Evolutionary conservation across 2,329 filamentous ascomycete genomes (phyloP), one percentile per base, ranked within the genome.

Genomic region (Ambrosiella cleistominuta): DNA sequence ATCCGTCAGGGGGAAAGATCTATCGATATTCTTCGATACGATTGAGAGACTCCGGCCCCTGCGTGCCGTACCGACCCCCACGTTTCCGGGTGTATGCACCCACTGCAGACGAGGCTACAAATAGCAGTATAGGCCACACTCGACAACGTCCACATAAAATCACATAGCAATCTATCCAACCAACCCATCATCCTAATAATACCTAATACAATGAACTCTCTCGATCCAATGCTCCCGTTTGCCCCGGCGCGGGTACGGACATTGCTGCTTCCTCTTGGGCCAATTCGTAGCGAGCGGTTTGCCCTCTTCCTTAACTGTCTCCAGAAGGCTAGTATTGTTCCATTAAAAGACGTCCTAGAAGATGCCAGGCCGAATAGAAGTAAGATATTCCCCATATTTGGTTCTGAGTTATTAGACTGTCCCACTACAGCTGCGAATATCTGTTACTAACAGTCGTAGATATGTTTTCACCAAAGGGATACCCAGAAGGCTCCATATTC

Each of bases 401-500:
- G 47, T 35, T 19, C 58, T 53, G 4, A 2, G 45, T 27, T 37
- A 15, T 38, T 13, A 38, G 7, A n/a, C 57, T 12, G n/a, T 7
- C 9, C 13, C 38, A 36, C 35, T 17, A 9, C 35, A 42, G 9
- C 12, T 44, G 38, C 37, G 37, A n/a, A 12, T 36, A 15, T n/a
- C 37, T 35, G 44, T 27, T 50, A 37, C 47, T 40, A 49, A 49
- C 55, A 17, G 15, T 38, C 27, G 51, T 37, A 95, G 89, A 88
- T 70, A 90, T 93, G 83, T 96, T 97, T 71, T 95, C 88, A 60
- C 91, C 91, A 45, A 74, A 93, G 65, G 87, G 86, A 12, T 95
- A 93, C 69, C 89, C 88, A 9, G 80, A 83, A 64, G 91, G 91
- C 61, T 82, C 83, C 66, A 85, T 97, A 61, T 78, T 96, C 65